A percentile compares a stretch with the other conserved stretches of the same genome.
These are phyloP conservation scores for Neurospora sp. DNA, from an alignment of 495 filamentous ascomycete genomes.

Conservation along the genomic window DNA sequence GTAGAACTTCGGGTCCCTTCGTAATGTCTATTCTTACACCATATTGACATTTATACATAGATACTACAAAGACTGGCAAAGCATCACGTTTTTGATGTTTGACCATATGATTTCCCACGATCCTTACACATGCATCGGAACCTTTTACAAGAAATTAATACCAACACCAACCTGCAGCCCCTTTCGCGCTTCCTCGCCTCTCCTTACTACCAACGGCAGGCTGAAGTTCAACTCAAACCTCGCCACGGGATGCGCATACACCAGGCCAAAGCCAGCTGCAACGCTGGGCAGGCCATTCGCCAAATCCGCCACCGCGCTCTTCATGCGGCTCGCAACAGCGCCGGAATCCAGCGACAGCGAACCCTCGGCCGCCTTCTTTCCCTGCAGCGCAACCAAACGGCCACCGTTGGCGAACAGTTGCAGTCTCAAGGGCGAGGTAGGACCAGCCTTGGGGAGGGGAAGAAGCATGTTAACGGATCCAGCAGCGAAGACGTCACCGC, in stretches of 20 bases:
- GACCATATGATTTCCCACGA: neutral
- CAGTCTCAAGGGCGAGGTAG: slow-evolving; percentile 72
- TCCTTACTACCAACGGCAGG: slow-evolving; percentile 68
- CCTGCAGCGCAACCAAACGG: slow-evolving; percentile 63
- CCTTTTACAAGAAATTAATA: slow-evolving; percentile 71
- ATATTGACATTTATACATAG: neutral
- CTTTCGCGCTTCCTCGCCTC: slow-evolving; percentile 78
- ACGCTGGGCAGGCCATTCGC: slow-evolving; percentile 69
- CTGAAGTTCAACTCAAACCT: slow-evolving; percentile 94
- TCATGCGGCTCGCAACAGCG: slow-evolving; percentile 39
- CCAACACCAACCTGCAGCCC: slow-evolving; percentile 89
- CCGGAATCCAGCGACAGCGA: slow-evolving; percentile 22
- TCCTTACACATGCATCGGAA: neutral
- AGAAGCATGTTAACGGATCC: slow-evolving; percentile 74
- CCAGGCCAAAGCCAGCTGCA: slow-evolving; percentile 77
- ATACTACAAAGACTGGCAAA: neutral
- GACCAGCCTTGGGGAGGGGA: slow-evolving; percentile 68
- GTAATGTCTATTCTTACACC: neutral
- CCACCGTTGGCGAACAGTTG: slow-evolving; percentile 91
- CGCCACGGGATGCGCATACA: slow-evolving; percentile 87
- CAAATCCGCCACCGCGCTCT: slow-evolving; percentile 52
- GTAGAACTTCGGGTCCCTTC: neutral
- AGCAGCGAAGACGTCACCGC: slow-evolving; percentile 85
- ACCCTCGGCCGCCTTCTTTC: slow-evolving; percentile 26
- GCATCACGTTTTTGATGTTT: neutral